These are phyloP conservation scores for Kluyveromyces siamensis DNA, from an alignment of 805 yeast genomes.

Conservation along the genomic window DNA sequence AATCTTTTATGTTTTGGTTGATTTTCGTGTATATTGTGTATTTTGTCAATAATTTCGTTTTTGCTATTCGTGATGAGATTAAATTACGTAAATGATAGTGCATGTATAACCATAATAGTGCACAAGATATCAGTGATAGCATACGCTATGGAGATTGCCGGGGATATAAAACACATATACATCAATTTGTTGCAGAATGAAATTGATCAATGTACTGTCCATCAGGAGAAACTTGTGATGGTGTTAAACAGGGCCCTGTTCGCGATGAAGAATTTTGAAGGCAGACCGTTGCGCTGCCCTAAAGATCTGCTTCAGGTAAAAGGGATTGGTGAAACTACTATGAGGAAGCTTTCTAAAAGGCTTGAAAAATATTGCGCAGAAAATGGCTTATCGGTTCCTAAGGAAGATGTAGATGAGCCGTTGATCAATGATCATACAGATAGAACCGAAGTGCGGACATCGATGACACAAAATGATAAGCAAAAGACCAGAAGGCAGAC, in stretches of 20 bases:
- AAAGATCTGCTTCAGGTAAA: conserved; percentile 49
- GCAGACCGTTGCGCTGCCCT: conserved; percentile 43
- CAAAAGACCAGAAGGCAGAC: conserved; percentile 18
- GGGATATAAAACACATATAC: conserved; percentile 44
- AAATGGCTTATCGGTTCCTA: conserved; percentile 40
- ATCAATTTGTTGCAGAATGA: conserved; percentile 51
- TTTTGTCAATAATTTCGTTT: too few species aligned
- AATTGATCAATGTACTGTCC: conserved; percentile 34
- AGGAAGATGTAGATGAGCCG: neutral
- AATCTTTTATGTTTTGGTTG: too few species aligned
- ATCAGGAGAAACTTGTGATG: conserved; percentile 43
- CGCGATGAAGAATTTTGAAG: conserved; percentile 34
- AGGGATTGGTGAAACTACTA: conserved; percentile 66
- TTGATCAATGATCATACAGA: conserved; percentile 2
- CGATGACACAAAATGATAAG: conserved; percentile 4
- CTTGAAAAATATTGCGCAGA: conserved; percentile 48
- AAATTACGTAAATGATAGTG: too few species aligned
- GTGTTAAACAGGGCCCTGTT: conserved; percentile 50
- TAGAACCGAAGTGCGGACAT: conserved; percentile 10
- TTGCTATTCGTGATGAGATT: neutral
- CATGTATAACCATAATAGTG: neutral
- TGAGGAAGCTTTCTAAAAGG: conserved; percentile 38
- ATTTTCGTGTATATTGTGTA: too few species aligned
- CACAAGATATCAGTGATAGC: neutral
- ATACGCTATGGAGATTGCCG: conserved; percentile 34